Conservation (phyloP, 257 asterid genomes). For the Ballota nigra region DNA sequence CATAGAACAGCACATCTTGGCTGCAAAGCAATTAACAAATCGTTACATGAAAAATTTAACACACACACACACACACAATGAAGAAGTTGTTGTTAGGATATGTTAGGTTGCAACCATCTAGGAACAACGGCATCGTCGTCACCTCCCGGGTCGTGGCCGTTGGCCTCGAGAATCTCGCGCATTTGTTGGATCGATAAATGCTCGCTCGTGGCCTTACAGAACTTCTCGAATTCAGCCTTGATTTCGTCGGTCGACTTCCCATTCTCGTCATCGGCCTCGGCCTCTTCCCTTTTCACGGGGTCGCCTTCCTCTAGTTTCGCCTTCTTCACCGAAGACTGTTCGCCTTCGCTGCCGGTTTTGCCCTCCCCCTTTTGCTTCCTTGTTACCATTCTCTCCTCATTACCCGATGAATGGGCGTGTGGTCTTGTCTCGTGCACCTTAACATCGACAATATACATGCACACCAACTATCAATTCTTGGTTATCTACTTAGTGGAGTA, state of each 20-base stretch:
- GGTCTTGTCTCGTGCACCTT: conserved; percentile 65
- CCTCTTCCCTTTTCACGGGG: conserved; percentile 20
- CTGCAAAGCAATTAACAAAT: no score
- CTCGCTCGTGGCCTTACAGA: conserved; percentile 59
- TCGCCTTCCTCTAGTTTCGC: conserved; percentile 29
- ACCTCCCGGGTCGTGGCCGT: conserved; percentile 50
- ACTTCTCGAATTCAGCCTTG: conserved; percentile 54
- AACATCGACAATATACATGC: not conserved
- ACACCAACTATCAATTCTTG: no score
- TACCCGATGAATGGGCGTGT: conserved; percentile 39
- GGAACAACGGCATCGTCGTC: conserved; percentile 78
- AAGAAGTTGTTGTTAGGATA: no score
- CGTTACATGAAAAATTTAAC: no score
- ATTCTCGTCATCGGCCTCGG: no score
- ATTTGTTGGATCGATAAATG: conserved; percentile 69
- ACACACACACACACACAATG: no score
- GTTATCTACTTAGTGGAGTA: no score
- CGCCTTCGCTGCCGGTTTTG: conserved; percentile 30
- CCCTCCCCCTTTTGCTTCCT: conserved; percentile 80
- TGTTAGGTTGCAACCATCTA: conserved; percentile 45
- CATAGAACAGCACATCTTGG: conserved; percentile 75
- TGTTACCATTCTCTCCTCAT: conserved; percentile 57
- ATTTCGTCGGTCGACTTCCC: conserved; percentile 40
- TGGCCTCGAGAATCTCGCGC: conserved; percentile 71
- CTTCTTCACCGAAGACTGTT: conserved; percentile 58